These are phyloP conservation scores for Sanghuangporus weigelae DNA, from an alignment of 1,284 basidiomycete species.

Conservation along the genomic window DNA sequence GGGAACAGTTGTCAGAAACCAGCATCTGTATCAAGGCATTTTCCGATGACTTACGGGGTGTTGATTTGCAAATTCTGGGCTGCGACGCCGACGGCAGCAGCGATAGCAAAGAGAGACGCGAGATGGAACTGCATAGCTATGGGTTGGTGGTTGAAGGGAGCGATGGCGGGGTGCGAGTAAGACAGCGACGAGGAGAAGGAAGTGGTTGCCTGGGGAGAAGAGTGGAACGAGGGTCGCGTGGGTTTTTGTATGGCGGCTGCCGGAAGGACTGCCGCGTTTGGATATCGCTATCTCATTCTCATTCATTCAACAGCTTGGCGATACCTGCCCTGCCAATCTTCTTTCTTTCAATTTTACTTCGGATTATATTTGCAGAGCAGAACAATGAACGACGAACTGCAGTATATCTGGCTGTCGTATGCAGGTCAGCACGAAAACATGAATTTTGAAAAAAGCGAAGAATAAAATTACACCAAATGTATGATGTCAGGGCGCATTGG, in stretches of 20 bases:
- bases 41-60: slow-evolving; percentile 49
- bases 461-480: background rate
- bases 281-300: background rate
- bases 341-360: background rate
- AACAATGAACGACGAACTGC: background rate
- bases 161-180: slow-evolving; percentile 5
- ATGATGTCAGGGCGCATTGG: background rate
- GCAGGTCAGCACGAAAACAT: background rate
- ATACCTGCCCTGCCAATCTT: background rate
- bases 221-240: background rate
- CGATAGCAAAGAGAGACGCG: slow-evolving; percentile 31
- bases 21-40: no score
- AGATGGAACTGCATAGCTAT: slow-evolving; percentile 41
- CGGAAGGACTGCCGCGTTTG: background rate
- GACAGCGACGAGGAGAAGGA: slow-evolving; percentile 7
- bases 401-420: background rate
- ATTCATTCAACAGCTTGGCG: background rate
- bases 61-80: slow-evolving; percentile 47
- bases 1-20: background rate
- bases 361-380: background rate
- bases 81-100: slow-evolving; percentile 35
- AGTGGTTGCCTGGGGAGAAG: slow-evolving; percentile 13
- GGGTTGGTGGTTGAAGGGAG: slow-evolving; percentile 27
- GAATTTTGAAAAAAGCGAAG: background rate
- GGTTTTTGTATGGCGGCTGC: slow-evolving; percentile 11